Conservation (phyloP, 805 yeast species). For the Lipomyces kockii region DNA sequence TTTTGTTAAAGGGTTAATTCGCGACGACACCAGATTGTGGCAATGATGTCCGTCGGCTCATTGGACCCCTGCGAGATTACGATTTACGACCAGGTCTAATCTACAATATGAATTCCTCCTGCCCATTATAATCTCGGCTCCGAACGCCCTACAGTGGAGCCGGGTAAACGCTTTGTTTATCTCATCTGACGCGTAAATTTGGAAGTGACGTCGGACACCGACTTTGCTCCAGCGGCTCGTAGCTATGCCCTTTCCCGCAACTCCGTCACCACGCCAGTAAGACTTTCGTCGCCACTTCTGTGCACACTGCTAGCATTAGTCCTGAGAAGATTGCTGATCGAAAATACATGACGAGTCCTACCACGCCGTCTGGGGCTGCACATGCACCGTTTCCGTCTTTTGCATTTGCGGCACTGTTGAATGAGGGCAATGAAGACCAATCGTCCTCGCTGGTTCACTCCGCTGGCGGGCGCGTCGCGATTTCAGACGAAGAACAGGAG, state of each 20-base stretch:
- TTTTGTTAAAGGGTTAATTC: background rate
- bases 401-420: slow-evolving; percentile 27
- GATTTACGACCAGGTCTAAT: no score
- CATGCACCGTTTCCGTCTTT: slow-evolving; percentile 33
- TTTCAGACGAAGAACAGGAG: slow-evolving; percentile 19
- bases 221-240: background rate
- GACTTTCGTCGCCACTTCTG: background rate
- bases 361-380: background rate
- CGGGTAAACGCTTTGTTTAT: background rate
- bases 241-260: slow-evolving; percentile 17
- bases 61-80: no score
- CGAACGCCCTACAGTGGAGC: background rate
- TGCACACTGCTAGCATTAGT: background rate
- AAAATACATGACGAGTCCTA: background rate
- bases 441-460: background rate
- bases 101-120: no score
- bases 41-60: no score
- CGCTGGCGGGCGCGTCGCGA: background rate
- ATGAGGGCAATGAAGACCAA: slow-evolving; percentile 7
- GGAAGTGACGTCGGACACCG: background rate
- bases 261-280: background rate
- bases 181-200: background rate
- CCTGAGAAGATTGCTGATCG: background rate
- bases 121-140: no score
- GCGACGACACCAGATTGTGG: background rate